A percentile compares a stretch with the other conserved stretches of the same genome.
Evolutionary conservation across 2,329 filamentous ascomycete species (phyloP).

Genomic region (Talaromyces atroroseus): DNA sequence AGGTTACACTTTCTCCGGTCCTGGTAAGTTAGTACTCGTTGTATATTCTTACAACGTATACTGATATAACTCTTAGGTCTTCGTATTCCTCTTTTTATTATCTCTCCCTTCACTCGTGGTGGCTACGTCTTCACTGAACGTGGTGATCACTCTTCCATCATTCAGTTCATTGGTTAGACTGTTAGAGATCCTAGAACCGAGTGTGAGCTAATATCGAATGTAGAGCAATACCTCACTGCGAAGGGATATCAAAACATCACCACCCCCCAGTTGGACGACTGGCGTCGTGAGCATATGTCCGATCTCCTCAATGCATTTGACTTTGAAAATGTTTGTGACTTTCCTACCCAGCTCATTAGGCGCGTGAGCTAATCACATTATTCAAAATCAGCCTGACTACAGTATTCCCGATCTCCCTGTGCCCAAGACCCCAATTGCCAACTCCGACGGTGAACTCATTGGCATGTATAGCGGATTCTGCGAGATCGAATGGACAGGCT

Average conservation of each 20-base stretch:
- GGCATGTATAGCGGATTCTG: constrained; percentile 20
- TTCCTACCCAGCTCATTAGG: not conserved
- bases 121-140: constrained; percentile 52
- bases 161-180: constrained; percentile 40
- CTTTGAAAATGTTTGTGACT: constrained; percentile 29
- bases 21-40: constrained; percentile 17
- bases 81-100: constrained; percentile 51
- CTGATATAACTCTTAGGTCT: constrained; percentile 24
- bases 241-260: constrained; percentile 3
- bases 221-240: constrained; percentile 7
- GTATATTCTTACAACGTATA: not conserved
- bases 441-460: constrained; percentile 23
- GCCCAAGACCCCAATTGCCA: constrained; percentile 36
- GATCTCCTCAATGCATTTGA: constrained; percentile 23
- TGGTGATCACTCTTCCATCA: constrained; percentile 51
- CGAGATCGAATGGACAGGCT: constrained; percentile 3
- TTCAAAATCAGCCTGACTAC: constrained; percentile 40
- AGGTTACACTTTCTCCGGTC: constrained; percentile 40
- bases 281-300: constrained; percentile 6
- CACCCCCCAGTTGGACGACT: not conserved
- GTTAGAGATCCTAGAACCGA: too few relatives aligned
- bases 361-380: not conserved
- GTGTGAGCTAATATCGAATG: not conserved
- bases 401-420: constrained; percentile 44
- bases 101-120: constrained; percentile 52